Conservation (phyloP, 2,329 filamentous ascomycete species). For the Colletotrichum viniferum region DNA sequence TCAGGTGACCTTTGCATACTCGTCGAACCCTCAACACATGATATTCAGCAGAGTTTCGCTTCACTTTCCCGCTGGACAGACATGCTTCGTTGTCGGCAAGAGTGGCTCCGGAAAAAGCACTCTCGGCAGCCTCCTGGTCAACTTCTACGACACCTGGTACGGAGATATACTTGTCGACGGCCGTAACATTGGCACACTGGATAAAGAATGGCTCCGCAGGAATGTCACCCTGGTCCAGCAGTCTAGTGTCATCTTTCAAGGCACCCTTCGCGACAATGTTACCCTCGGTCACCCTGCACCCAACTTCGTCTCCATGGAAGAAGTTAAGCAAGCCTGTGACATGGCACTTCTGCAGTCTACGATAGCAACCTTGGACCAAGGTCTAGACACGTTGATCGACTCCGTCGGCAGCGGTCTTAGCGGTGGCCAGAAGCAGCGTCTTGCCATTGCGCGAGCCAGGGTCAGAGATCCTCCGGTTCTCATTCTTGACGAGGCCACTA, state of each 20-base stretch:
- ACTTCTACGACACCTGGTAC: slow-evolving; percentile 71
- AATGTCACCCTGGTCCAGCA: slow-evolving; percentile 87
- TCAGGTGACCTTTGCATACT: slow-evolving; percentile 82
- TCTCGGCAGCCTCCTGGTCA: slow-evolving; percentile 76
- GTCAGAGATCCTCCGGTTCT: slow-evolving; percentile 80
- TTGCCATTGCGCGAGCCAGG: slow-evolving; percentile 79
- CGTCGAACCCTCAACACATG: slow-evolving; percentile 64
- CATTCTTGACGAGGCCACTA: slow-evolving; percentile 88
- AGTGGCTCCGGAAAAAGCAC: slow-evolving; percentile 96
- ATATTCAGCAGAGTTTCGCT: slow-evolving; percentile 69
- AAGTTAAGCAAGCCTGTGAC: slow-evolving; percentile 67
- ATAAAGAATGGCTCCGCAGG: slow-evolving; percentile 73
- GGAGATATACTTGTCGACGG: slow-evolving; percentile 76
- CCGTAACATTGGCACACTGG: slow-evolving; percentile 62
- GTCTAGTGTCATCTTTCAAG: slow-evolving; percentile 79
- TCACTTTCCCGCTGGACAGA: slow-evolving; percentile 72
- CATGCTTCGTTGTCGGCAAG: slow-evolving; percentile 81
- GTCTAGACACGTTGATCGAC: slow-evolving; percentile 75
- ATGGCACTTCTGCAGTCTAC: slow-evolving; percentile 73
- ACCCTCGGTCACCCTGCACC: slow-evolving; percentile 63
- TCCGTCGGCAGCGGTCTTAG: slow-evolving; percentile 74
- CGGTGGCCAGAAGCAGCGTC: slow-evolving; percentile 82
- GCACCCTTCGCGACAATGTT: slow-evolving; percentile 79
- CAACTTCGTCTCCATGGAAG: slow-evolving; percentile 47
- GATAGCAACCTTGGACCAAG: slow-evolving; percentile 68